A percentile compares a stretch with the other conserved stretches of the same genome.
Evolutionary conservation across 1,284 basidiomycete species (phyloP).

Genomic region (Sanghuangporus weigelae): DNA sequence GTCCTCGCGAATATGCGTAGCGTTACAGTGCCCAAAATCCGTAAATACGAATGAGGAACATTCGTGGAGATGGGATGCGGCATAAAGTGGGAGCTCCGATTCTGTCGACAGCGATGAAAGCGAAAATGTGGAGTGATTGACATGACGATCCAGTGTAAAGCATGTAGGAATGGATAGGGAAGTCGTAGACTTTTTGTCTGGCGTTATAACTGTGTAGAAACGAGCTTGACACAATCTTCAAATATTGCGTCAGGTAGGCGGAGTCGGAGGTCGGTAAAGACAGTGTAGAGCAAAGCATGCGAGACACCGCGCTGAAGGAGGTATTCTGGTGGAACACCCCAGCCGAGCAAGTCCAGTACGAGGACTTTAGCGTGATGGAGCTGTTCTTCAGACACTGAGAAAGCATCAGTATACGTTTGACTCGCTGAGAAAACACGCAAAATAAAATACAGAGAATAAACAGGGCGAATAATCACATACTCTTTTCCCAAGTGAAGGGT

Average conservation of each 20-base stretch:
- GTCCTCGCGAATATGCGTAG: neutral
- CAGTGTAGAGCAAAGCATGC: conserved; percentile 30
- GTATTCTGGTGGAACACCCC: conserved; percentile 40
- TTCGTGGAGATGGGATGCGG: neutral
- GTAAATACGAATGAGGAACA: neutral
- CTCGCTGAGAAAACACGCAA: neutral
- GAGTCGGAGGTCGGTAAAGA: conserved; percentile 36
- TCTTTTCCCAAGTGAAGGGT: neutral
- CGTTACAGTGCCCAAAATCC: conserved; percentile 6
- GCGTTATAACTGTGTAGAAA: neutral
- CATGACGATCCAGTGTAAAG: neutral
- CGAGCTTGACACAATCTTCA: conserved; percentile 13
- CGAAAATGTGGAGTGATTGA: neutral
- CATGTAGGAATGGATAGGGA: neutral
- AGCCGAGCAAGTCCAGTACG: conserved; percentile 40
- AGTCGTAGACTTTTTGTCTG: neutral
- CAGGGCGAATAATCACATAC: neutral
- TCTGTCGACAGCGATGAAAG: neutral
- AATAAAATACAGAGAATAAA: neutral
- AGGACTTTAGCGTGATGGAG: conserved; percentile 35
- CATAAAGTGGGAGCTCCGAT: neutral
- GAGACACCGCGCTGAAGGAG: conserved; percentile 38
- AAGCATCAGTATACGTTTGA: neutral
- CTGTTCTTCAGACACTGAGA: conserved; percentile 22
- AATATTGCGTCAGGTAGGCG: conserved; percentile 28